A percentile compares a stretch with the other conserved stretches of the same genome.
phyloP scores from a whole-genome alignment of 2,329 filamentous ascomycete genomes.

The Hypocrella siamensis region DNA sequence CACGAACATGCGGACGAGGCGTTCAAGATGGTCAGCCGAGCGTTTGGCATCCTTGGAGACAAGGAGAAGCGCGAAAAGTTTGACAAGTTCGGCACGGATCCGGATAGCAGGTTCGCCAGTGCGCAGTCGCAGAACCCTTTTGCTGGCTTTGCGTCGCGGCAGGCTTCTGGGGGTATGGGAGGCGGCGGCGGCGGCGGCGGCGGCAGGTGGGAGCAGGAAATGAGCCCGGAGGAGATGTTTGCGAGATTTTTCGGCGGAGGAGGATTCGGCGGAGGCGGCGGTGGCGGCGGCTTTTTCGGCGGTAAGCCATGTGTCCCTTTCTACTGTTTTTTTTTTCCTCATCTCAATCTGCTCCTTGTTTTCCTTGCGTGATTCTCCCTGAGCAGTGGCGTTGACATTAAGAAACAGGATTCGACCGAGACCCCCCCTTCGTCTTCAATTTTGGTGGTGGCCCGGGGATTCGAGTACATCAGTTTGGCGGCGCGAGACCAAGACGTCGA shows the following conservation, averaged over 20 bases:
- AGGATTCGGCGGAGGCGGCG: slow-evolving; percentile 43
- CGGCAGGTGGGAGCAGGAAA: slow-evolving; percentile 73
- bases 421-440: slow-evolving; percentile 89
- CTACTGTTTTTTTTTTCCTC: background rate
- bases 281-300: slow-evolving; percentile 43
- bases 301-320: too few species aligned
- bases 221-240: slow-evolving; percentile 94
- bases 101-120: slow-evolving; percentile 69
- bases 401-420: slow-evolving; percentile 57
- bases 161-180: slow-evolving; percentile 24
- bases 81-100: slow-evolving; percentile 82
- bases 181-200: slow-evolving; percentile 35
- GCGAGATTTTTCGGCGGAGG: slow-evolving; percentile 92
- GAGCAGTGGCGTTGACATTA: slow-evolving; percentile 7
- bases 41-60: slow-evolving; percentile 86
- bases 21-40: slow-evolving; percentile 93
- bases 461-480: slow-evolving; percentile 90
- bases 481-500: slow-evolving; percentile 57
- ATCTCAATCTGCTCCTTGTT: background rate
- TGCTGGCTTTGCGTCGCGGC: slow-evolving; percentile 38
- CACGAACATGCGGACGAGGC: slow-evolving; percentile 92
- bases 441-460: slow-evolving; percentile 82
- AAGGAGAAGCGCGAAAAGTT: slow-evolving; percentile 74
- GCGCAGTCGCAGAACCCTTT: slow-evolving; percentile 48
- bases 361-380: slow-evolving; percentile 4